These are phyloP conservation scores for Pseudofabraea citricarpa DNA, from an alignment of 2,329 filamentous ascomycete genomes.

Conservation along the genomic window DNA sequence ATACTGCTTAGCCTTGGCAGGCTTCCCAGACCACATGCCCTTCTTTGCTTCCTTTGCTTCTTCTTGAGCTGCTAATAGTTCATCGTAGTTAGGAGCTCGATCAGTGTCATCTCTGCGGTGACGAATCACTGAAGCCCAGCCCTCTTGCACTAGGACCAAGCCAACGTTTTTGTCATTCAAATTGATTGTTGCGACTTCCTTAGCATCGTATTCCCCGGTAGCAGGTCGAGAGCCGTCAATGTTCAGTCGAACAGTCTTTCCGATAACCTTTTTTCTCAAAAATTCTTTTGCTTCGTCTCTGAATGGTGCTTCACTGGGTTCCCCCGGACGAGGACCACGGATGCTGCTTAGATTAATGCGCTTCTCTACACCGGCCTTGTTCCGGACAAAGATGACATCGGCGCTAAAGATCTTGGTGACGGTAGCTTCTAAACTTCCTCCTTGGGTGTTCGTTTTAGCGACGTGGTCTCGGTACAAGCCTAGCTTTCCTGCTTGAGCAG, in stretches of 20 bases:
- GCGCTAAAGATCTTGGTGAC: slow-evolving; percentile 84
- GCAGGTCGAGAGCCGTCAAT: slow-evolving; percentile 90
- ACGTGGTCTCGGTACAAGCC: slow-evolving; percentile 81
- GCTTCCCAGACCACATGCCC: slow-evolving; percentile 92
- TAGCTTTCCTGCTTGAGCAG: slow-evolving; percentile 70
- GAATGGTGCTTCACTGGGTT: slow-evolving; percentile 84
- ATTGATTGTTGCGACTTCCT: slow-evolving; percentile 86
- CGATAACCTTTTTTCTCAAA: slow-evolving; percentile 86
- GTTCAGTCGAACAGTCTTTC: slow-evolving; percentile 86
- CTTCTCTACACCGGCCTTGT: slow-evolving; percentile 81
- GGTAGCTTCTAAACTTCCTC: slow-evolving; percentile 68
- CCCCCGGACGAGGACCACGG: slow-evolving; percentile 83
- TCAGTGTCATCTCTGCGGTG: slow-evolving; percentile 95
- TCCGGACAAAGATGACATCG: slow-evolving; percentile 82
- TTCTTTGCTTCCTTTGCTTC: slow-evolving; percentile 81
- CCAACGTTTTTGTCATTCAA: slow-evolving; percentile 84
- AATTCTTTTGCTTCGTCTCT: slow-evolving; percentile 94
- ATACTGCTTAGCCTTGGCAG: slow-evolving; percentile 76
- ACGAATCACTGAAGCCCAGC: slow-evolving; percentile 89
- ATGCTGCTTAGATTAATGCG: slow-evolving; percentile 90
- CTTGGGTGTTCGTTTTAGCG: slow-evolving; percentile 57
- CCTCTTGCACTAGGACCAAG: slow-evolving; percentile 80
- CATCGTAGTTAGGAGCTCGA: slow-evolving; percentile 89
- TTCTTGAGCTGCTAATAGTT: slow-evolving; percentile 75
- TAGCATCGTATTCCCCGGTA: slow-evolving; percentile 85